phyloP scores from a whole-genome alignment of 768 basidiomycete species.

The Lactarius psammicola region DNA sequence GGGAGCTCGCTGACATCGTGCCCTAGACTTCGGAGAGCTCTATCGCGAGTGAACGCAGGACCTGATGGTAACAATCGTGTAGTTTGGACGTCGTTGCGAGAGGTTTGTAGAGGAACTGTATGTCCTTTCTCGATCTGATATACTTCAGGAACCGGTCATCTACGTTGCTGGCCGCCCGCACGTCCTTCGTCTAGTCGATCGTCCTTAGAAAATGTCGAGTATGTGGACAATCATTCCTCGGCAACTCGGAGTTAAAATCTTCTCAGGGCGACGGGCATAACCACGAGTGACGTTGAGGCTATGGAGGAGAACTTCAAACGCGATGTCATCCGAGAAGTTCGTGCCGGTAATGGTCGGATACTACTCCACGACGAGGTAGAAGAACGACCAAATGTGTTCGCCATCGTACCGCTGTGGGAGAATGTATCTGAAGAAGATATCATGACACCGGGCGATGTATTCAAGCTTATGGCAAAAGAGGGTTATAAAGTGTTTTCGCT shows the following conservation, averaged over 20 bases:
- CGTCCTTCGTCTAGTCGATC: constrained; percentile 82
- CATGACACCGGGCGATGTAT: constrained; percentile 84
- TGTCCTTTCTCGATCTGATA: constrained; percentile 17
- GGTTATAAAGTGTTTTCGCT: constrained; percentile 51
- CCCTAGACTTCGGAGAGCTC: constrained; percentile 68
- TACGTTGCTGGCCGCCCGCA: constrained; percentile 86
- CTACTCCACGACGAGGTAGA: constrained; percentile 95
- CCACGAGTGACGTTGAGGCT: constrained; percentile 82
- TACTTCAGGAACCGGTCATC: constrained; percentile 80
- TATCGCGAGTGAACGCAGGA: constrained; percentile 76
- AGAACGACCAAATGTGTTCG: constrained; percentile 84
- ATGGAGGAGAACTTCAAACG: constrained; percentile 89
- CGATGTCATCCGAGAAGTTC: constrained; percentile 84
- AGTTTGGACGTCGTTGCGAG: constrained; percentile 94
- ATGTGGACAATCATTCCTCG: constrained; percentile 34
- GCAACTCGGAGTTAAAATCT: background rate
- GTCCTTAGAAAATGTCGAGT: constrained; percentile 96
- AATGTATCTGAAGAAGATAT: constrained; percentile 76
- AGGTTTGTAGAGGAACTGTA: constrained; percentile 47
- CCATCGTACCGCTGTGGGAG: constrained; percentile 95
- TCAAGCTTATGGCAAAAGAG: constrained; percentile 67
- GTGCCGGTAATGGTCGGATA: constrained; percentile 67
- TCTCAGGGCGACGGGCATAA: constrained; percentile 85
- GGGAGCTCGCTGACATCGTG: constrained; percentile 5
- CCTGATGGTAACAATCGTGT: constrained; percentile 73